Evolutionary conservation across 345 rosid species (phyloP).

Genomic region (Gossypium longicalyx): DNA sequence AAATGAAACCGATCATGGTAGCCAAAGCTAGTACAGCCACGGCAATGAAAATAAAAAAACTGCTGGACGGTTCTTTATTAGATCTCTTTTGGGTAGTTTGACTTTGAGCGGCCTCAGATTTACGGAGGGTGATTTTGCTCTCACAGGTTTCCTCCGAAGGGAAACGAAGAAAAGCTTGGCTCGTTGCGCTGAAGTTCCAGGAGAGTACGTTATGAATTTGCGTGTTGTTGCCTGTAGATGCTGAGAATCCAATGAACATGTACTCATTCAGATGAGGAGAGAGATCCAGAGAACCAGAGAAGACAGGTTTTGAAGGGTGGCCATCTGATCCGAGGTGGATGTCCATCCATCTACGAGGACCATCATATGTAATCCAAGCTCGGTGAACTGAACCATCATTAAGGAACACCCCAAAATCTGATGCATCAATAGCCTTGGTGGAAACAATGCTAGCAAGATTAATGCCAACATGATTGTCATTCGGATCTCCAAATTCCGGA

Average conservation of each 20-base stretch:
- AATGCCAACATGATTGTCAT: slow-evolving; percentile 52
- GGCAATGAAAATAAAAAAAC: slow-evolving; percentile 35
- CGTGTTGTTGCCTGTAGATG: slow-evolving; percentile 45
- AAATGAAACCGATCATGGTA: slow-evolving; percentile 25
- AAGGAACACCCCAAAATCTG: slow-evolving; percentile 34
- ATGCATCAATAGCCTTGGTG: slow-evolving; percentile 27
- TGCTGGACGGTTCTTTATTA: slow-evolving; percentile 22
- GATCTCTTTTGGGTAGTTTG: slow-evolving; percentile 9
- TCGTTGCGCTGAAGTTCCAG: slow-evolving; percentile 44
- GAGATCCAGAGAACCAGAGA: slow-evolving; percentile 42
- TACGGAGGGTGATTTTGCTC: slow-evolving; percentile 22
- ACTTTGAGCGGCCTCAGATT: background rate
- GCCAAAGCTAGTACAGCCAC: slow-evolving; percentile 31
- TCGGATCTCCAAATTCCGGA: slow-evolving; percentile 45
- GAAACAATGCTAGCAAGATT: slow-evolving; percentile 48
- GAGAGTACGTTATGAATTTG: slow-evolving; percentile 41
- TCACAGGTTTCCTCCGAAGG: slow-evolving; percentile 40
- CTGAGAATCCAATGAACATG: slow-evolving; percentile 55
- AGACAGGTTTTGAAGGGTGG: slow-evolving; percentile 24
- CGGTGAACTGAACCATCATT: slow-evolving; percentile 42
- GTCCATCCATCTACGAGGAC: slow-evolving; percentile 37
- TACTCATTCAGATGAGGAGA: slow-evolving; percentile 46
- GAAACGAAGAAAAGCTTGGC: slow-evolving; percentile 41
- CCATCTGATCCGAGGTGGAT: slow-evolving; percentile 30
- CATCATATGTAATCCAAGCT: slow-evolving; percentile 41